Conservation (phyloP, 208 protist genomes). For the Leishmania major region DNA sequence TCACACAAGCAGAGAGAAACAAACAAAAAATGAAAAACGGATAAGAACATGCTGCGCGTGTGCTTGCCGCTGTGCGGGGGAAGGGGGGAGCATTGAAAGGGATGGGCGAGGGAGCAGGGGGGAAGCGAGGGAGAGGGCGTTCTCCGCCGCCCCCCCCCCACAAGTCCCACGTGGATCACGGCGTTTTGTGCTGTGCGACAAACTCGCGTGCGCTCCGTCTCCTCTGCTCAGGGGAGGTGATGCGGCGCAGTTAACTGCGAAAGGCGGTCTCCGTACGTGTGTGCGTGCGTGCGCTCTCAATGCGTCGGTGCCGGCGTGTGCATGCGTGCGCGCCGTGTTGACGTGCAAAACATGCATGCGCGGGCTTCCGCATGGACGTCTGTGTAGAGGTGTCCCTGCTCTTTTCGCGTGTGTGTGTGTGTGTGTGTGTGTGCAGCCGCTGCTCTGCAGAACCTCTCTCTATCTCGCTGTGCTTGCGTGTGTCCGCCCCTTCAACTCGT, state of each 20-base stretch:
- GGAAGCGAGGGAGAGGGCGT: neutral
- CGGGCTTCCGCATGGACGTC: neutral
- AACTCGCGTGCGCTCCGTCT: neutral
- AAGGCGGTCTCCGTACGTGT: neutral
- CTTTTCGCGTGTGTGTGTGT: neutral
- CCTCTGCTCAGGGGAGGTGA: neutral
- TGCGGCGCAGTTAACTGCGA: neutral
- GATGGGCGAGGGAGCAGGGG: neutral
- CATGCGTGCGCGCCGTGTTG: neutral
- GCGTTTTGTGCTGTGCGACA: neutral
- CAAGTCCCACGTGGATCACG: neutral
- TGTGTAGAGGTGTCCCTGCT: neutral
- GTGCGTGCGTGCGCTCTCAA: neutral
- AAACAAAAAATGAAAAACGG: neutral
- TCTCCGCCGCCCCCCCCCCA: too few species aligned
- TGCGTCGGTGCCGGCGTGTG: neutral
- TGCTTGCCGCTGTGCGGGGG: too few species aligned
- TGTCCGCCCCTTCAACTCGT: neutral
- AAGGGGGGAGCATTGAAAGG: neutral
- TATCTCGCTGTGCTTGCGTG: neutral
- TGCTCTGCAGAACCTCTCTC: neutral
- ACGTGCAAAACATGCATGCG: neutral
- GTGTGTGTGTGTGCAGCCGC: neutral
- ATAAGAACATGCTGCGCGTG: neutral
- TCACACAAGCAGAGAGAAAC: neutral